A percentile compares a stretch with the other conserved stretches of the same genome.
These are phyloP conservation scores for Candida lessepsii DNA, from an alignment of 805 yeast species.

Conservation along the genomic window DNA sequence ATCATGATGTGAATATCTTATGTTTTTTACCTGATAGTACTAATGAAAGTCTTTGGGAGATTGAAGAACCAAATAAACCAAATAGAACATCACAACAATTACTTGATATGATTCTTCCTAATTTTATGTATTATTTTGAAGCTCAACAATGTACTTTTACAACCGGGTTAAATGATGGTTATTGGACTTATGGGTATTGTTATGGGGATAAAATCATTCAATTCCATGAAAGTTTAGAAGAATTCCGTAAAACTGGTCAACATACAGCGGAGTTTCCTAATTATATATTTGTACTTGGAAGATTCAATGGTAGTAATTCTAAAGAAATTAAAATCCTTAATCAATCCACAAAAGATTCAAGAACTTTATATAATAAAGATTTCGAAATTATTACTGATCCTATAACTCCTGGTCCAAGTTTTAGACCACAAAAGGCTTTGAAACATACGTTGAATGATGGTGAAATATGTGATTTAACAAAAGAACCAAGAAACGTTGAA, in stretches of 20 bases:
- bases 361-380: slow-evolving; percentile 20
- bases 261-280: slow-evolving; percentile 34
- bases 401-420: slow-evolving; percentile 12
- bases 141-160: slow-evolving; percentile 23
- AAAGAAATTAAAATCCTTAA: slow-evolving; percentile 17
- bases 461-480: slow-evolving; percentile 58
- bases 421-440: slow-evolving; percentile 27
- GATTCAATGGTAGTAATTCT: slow-evolving; percentile 27
- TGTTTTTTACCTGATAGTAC: slow-evolving; percentile 13
- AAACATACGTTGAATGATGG: slow-evolving; percentile 46
- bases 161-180: slow-evolving; percentile 34
- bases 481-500: slow-evolving; percentile 50
- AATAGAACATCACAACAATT: slow-evolving; percentile 5
- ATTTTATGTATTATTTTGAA: slow-evolving; percentile 18
- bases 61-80: slow-evolving; percentile 2
- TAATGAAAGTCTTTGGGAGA: not conserved
- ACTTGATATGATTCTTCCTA: slow-evolving; percentile 4
- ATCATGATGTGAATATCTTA: slow-evolving; percentile 8
- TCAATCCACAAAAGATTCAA: slow-evolving; percentile 21
- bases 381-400: slow-evolving; percentile 26
- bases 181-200: slow-evolving; percentile 56
- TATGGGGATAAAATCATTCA: slow-evolving; percentile 49
- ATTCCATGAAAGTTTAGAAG: slow-evolving; percentile 37
- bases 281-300: slow-evolving; percentile 35
- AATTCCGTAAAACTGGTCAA: slow-evolving; percentile 22